A percentile compares a stretch with the other conserved stretches of the same genome.
These are phyloP conservation scores for Lanmaoa pseudosensibilis DNA, from an alignment of 768 basidiomycete genomes.

Conservation along the genomic window DNA sequence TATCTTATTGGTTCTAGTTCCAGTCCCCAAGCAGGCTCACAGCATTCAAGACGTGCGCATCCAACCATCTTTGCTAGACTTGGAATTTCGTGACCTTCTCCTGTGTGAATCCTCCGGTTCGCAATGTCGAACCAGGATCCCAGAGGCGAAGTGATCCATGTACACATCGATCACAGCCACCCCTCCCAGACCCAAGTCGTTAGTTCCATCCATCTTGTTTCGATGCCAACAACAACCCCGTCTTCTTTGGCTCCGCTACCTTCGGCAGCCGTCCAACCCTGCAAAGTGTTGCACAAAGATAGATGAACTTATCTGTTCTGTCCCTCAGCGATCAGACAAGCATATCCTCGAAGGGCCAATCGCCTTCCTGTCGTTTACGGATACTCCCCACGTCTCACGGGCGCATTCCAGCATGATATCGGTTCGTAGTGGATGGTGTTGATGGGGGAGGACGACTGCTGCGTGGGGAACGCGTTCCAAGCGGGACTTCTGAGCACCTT, in stretches of 20 bases:
- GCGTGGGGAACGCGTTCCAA: too few relatives aligned
- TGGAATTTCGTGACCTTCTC: too few relatives aligned
- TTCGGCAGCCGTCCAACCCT: not conserved
- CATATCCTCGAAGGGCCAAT: not conserved
- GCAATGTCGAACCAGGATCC: not conserved
- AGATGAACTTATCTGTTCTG: not conserved
- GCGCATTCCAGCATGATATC: not conserved
- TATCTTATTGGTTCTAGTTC: too few relatives aligned
- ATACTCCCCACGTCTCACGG: not conserved
- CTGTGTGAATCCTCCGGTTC: too few relatives aligned
- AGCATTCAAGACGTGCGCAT: too few relatives aligned
- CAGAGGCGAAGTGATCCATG: not conserved
- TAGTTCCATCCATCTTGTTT: constrained; percentile 8
- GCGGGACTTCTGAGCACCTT: constrained; percentile 1
- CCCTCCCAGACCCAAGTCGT: not conserved
- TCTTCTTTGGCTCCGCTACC: not conserved
- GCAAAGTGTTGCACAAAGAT: constrained; percentile 7
- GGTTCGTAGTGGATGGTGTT: not conserved
- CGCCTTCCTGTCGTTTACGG: constrained; percentile 7
- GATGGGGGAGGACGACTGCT: not conserved
- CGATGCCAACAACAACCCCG: not conserved
- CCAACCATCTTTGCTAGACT: too few relatives aligned
- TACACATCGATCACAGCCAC: constrained; percentile 2
- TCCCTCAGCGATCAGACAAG: not conserved
- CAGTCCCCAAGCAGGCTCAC: too few relatives aligned